phyloP scores from a whole-genome alignment of 2,329 filamentous ascomycete species.

The Aspergillus floridensis region DNA sequence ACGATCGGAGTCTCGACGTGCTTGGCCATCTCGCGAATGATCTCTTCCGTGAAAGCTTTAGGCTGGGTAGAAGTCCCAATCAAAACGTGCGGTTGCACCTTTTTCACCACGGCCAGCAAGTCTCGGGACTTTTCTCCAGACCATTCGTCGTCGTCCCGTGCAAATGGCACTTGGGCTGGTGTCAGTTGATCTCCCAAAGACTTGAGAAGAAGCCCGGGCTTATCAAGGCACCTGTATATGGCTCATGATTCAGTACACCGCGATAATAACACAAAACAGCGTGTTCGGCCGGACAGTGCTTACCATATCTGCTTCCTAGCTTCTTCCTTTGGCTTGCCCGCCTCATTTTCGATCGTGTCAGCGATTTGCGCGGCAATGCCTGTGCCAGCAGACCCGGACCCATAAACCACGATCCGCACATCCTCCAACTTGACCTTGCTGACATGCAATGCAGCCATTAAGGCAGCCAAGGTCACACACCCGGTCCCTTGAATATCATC shows the following conservation, averaged over 20 bases:
- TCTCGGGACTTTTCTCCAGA: conserved; percentile 52
- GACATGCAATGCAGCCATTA: conserved; percentile 72
- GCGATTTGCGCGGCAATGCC: conserved; percentile 83
- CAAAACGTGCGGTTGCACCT: conserved; percentile 74
- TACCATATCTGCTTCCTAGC: conserved; percentile 1
- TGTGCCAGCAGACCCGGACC: conserved; percentile 75
- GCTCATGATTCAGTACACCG: not conserved
- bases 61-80: conserved; percentile 81
- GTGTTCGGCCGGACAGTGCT: not conserved
- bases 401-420: conserved; percentile 71
- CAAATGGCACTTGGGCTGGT: conserved; percentile 65
- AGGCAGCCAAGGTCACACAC: conserved; percentile 79
- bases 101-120: conserved; percentile 65
- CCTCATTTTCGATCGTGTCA: conserved; percentile 72
- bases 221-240: conserved; percentile 69
- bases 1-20: conserved; percentile 72
- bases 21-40: conserved; percentile 72
- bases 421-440: conserved; percentile 65
- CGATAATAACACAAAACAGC: not conserved
- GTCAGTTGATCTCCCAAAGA: conserved; percentile 61
- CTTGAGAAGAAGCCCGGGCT: conserved; percentile 70
- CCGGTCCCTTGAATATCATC: conserved; percentile 89
- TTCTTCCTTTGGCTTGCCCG: conserved; percentile 45
- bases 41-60: conserved; percentile 69
- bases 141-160: conserved; percentile 65